These are phyloP conservation scores for Cyathus striatus DNA, from an alignment of 768 basidiomycete genomes.

Conservation along the genomic window DNA sequence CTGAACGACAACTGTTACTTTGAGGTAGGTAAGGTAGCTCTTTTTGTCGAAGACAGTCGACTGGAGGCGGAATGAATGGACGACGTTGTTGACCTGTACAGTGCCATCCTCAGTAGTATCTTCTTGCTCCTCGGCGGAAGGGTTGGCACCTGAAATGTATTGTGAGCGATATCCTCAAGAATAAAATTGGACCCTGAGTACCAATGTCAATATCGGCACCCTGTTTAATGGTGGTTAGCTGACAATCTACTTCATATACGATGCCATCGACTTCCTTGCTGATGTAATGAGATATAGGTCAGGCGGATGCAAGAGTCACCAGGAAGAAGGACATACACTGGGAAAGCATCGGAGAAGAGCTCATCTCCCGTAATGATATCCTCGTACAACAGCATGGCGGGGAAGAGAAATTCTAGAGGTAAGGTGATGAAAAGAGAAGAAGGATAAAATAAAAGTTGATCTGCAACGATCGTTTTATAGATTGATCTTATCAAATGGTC, in stretches of 20 bases:
- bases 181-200: conserved; percentile 22
- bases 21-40: conserved; percentile 74
- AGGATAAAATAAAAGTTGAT: conserved; percentile 10
- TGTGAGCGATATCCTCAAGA: conserved; percentile 1
- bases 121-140: conserved; percentile 82
- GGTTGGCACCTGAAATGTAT: conserved; percentile 70
- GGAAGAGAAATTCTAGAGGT: conserved; percentile 10
- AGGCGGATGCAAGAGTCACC: neutral
- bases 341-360: conserved; percentile 93
- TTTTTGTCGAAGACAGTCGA: conserved; percentile 87
- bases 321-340: conserved; percentile 47
- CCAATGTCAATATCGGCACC: conserved; percentile 94
- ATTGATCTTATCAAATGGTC: conserved; percentile 23
- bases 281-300: conserved; percentile 9
- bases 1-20: conserved; percentile 31
- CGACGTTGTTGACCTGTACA: conserved; percentile 81
- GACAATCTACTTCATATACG: conserved; percentile 85
- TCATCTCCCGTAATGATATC: conserved; percentile 81
- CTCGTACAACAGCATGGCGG: conserved; percentile 66
- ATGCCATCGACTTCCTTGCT: conserved; percentile 78
- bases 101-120: conserved; percentile 81
- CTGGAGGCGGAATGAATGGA: conserved; percentile 87
- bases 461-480: too few relatives aligned
- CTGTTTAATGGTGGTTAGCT: conserved; percentile 59
- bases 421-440: conserved; percentile 11